Evolutionary conservation across 192 early-diverging fungal species (phyloP).

Genomic region (Powellomyces hirtus): DNA sequence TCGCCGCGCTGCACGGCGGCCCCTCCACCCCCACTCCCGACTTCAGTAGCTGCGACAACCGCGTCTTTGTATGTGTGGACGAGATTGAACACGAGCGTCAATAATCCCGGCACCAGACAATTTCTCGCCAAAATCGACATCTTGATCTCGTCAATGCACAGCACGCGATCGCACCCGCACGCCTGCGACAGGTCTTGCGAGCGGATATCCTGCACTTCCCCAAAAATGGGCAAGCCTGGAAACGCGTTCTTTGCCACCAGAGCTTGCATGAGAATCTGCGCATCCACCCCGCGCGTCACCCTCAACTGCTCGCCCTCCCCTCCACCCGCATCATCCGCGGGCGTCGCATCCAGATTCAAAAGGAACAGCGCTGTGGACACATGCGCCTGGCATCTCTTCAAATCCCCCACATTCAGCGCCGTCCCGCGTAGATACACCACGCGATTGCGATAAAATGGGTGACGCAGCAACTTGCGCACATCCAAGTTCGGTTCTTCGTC

Average conservation of each 20-base stretch:
- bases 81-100: conserved; percentile 46
- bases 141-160: conserved; percentile 52
- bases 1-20: not conserved
- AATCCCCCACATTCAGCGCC: conserved; percentile 35
- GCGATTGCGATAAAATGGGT: conserved; percentile 47
- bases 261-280: conserved; percentile 47
- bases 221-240: conserved; percentile 49
- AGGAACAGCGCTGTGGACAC: conserved; percentile 49
- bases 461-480: conserved; percentile 38
- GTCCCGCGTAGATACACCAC: conserved; percentile 44
- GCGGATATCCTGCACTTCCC: conserved; percentile 47
- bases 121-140: conserved; percentile 45
- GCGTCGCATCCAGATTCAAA: conserved; percentile 29
- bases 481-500: conserved; percentile 34
- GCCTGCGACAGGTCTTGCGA: conserved; percentile 41
- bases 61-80: conserved; percentile 43
- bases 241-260: conserved; percentile 45
- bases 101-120: conserved; percentile 48
- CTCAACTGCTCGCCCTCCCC: conserved; percentile 42
- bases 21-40: conserved; percentile 6
- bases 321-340: conserved; percentile 5
- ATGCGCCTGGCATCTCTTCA: conserved; percentile 35
- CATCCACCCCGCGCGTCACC: conserved; percentile 41
- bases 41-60: conserved; percentile 17
- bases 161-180: conserved; percentile 49